Percentiles rank a stretch among this genome's conserved stretches.
These are phyloP conservation scores for Cladosporium sp. DNA, from an alignment of 2,329 filamentous ascomycete genomes.

Conservation along the genomic window DNA sequence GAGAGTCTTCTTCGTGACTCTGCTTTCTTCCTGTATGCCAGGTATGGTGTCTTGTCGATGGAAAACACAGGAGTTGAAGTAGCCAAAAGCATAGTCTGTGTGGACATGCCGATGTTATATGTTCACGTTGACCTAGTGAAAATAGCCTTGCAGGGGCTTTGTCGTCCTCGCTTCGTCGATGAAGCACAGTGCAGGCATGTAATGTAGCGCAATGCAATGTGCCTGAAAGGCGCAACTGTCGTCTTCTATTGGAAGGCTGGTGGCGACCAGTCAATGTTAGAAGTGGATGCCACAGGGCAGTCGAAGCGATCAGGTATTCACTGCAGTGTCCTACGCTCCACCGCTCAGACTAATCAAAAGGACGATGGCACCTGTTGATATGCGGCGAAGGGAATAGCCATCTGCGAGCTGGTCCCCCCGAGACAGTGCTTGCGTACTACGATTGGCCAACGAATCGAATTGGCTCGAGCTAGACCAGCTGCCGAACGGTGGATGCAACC, in stretches of 20 bases:
- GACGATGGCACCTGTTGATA: slow-evolving; percentile 18
- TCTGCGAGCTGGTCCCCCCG: slow-evolving; percentile 13
- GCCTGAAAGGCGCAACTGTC: slow-evolving; percentile 23
- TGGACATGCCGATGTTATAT: slow-evolving; percentile 17
- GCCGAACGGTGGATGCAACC: slow-evolving; percentile 19
- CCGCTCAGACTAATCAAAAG: slow-evolving; percentile 15
- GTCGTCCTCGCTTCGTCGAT: slow-evolving; percentile 23
- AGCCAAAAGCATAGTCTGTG: background rate
- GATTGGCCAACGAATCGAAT: slow-evolving; percentile 16
- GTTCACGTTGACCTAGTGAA: background rate
- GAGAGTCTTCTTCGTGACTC: background rate
- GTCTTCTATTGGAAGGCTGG: slow-evolving; percentile 35
- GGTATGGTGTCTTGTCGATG: background rate
- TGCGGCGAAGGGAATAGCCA: slow-evolving; percentile 19
- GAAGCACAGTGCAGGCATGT: slow-evolving; percentile 18
- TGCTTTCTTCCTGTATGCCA: slow-evolving; percentile 3
- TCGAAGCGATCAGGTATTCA: slow-evolving; percentile 14
- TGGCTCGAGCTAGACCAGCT: slow-evolving; percentile 22
- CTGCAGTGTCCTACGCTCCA: slow-evolving; percentile 16
- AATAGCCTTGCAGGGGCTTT: slow-evolving; percentile 23
- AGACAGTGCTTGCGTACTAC: slow-evolving; percentile 20
- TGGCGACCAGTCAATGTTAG: slow-evolving; percentile 34
- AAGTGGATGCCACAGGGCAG: slow-evolving; percentile 32
- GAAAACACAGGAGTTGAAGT: background rate
- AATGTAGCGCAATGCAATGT: slow-evolving; percentile 29